phyloP scores from a whole-genome alignment of 106 monocot genomes.

The Xerophyta viscosa region DNA sequence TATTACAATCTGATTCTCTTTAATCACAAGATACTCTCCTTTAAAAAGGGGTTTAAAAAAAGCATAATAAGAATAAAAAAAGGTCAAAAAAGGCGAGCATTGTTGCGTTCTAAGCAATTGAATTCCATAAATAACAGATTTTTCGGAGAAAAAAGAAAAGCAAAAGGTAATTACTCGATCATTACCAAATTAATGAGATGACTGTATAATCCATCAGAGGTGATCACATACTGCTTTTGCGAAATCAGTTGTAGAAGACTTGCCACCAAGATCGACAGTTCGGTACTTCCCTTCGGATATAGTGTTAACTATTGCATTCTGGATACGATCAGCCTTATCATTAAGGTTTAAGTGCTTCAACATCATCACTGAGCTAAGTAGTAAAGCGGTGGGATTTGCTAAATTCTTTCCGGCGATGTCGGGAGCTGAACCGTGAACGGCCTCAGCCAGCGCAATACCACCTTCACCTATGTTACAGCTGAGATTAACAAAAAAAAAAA shows the following conservation, averaged over 20 bases:
- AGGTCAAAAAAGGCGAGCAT: too few relatives aligned
- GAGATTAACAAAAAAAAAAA: slow-evolving; percentile 3
- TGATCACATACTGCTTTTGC: slow-evolving; percentile 49
- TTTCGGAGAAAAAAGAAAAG: too few relatives aligned
- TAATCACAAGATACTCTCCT: too few relatives aligned
- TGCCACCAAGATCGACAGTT: slow-evolving; percentile 75
- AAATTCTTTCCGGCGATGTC: slow-evolving; percentile 98
- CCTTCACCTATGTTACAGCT: slow-evolving; percentile 97
- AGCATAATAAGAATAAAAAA: too few relatives aligned
- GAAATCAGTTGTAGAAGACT: slow-evolving; percentile 44
- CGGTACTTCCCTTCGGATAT: slow-evolving; percentile 71
- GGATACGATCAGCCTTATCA: slow-evolving; percentile 71
- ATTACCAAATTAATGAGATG: too few relatives aligned
- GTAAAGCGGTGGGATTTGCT: slow-evolving; percentile 81
- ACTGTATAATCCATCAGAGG: too few relatives aligned
- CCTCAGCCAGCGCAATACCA: slow-evolving; percentile 85
- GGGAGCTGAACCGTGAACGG: slow-evolving; percentile 96
- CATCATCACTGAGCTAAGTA: slow-evolving; percentile 79
- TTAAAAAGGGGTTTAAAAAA: too few relatives aligned
- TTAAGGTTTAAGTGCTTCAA: slow-evolving; percentile 64
- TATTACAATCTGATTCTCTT: too few relatives aligned
- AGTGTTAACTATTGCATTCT: slow-evolving; percentile 59
- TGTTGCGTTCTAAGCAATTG: too few relatives aligned
- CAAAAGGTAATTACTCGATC: too few relatives aligned
- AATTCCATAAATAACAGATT: too few relatives aligned